phyloP scores from a whole-genome alignment of 1,139 yeast genomes.

The Candida anutae region DNA sequence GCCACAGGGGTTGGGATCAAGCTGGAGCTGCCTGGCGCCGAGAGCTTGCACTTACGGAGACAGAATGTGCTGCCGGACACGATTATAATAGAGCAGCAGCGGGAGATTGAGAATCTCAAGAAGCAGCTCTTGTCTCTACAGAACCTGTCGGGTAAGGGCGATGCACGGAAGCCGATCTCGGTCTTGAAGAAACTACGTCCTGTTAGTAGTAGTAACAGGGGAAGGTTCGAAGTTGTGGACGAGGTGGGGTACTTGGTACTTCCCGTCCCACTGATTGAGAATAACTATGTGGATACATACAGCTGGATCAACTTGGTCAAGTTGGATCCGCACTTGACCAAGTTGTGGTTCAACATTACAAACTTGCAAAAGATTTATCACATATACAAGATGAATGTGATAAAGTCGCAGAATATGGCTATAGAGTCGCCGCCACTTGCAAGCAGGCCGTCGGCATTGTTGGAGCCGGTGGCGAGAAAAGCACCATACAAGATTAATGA shows the following conservation, averaged over 20 bases:
- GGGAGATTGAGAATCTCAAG: conserved; percentile 29
- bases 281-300: conserved; percentile 16
- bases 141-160: conserved; percentile 15
- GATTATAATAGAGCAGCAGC: conserved; percentile 19
- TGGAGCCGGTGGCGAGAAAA: conserved; percentile 4
- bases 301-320: conserved; percentile 35
- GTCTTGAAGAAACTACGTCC: conserved; percentile 14
- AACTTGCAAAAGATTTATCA: conserved; percentile 36
- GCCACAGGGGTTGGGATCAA: too few relatives aligned
- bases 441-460: neutral
- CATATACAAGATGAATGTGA: conserved; percentile 24
- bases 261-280: conserved; percentile 2
- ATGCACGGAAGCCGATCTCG: conserved; percentile 6
- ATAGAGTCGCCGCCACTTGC: neutral
- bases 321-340: conserved; percentile 35
- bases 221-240: conserved; percentile 13
- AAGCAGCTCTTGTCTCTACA: conserved; percentile 23
- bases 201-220: conserved; percentile 7
- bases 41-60: conserved; percentile 13
- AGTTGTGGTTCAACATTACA: conserved; percentile 35
- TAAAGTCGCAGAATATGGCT: conserved; percentile 5
- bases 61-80: conserved; percentile 16
- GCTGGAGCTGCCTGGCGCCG: too few relatives aligned
- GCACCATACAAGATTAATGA: conserved; percentile 11
- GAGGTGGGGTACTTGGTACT: conserved; percentile 11